Conservation (phyloP, 2,329 filamentous ascomycete species). For the Fusarium floridanum region DNA sequence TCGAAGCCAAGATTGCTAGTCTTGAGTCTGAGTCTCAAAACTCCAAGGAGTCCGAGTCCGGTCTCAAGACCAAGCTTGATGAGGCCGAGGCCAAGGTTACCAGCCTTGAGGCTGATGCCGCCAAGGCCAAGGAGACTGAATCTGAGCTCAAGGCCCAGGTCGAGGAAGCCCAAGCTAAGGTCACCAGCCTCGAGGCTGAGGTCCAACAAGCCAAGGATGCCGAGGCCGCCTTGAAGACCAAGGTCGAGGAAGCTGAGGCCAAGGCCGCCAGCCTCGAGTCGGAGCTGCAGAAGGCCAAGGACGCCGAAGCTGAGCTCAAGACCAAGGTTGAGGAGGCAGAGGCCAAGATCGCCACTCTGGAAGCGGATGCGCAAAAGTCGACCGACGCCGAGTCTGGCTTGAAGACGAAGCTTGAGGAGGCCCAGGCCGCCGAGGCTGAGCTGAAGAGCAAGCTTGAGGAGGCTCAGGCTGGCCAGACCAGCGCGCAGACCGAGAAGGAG, state of each 20-base stretch:
- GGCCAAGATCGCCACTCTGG: conserved; percentile 9
- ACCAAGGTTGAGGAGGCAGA: conserved; percentile 31
- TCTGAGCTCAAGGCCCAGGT: conserved; percentile 31
- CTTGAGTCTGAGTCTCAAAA: conserved; percentile 33
- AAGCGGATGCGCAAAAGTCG: conserved; percentile 19
- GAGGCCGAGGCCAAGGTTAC: conserved; percentile 30
- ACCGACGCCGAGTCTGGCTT: conserved; percentile 25
- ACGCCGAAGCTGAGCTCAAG: conserved; percentile 17
- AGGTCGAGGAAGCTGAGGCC: conserved; percentile 30
- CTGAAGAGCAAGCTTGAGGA: conserved; percentile 39
- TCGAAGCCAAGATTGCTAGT: conserved; percentile 34
- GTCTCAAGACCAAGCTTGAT: conserved; percentile 39
- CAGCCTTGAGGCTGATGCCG: conserved; percentile 27
- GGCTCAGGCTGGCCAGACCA: conserved; percentile 30
- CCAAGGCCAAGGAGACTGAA: conserved; percentile 37
- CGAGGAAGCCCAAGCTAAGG: conserved; percentile 20
- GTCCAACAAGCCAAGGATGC: conserved; percentile 10
- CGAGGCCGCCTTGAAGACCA: conserved; percentile 27
- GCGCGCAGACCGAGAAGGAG: conserved; percentile 31
- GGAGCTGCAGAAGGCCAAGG: conserved; percentile 25
- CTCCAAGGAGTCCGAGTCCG: conserved; percentile 37
- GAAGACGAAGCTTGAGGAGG: conserved; percentile 28
- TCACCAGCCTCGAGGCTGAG: conserved; percentile 16
- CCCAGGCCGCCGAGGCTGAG: conserved; percentile 25
- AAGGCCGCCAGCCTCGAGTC: conserved; percentile 8